Conservation (phyloP, 1,284 basidiomycete genomes). For the Ceratobasidium sp. region DNA sequence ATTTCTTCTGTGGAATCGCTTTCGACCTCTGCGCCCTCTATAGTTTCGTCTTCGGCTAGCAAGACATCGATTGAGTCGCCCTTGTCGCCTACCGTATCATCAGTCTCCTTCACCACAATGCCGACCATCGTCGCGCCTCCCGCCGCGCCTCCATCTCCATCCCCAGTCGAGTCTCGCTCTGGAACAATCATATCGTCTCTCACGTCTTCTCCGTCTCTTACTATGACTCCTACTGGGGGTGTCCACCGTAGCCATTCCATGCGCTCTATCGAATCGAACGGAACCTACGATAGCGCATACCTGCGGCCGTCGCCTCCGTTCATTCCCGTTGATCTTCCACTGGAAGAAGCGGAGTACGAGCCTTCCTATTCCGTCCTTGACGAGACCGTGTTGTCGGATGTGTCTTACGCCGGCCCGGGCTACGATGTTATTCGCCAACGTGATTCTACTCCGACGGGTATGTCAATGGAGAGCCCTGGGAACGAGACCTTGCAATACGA, state of each 20-base stretch:
- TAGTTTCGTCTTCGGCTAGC: slow-evolving; percentile 28
- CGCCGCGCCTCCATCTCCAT: slow-evolving; percentile 47
- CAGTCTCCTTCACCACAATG: slow-evolving; percentile 42
- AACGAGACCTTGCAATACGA: neutral
- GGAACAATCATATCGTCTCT: slow-evolving; percentile 10
- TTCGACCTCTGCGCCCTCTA: slow-evolving; percentile 10
- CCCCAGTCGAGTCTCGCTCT: slow-evolving; percentile 32
- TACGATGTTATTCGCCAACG: slow-evolving; percentile 37
- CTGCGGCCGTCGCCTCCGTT: slow-evolving; percentile 73
- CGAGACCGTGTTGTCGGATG: slow-evolving; percentile 14
- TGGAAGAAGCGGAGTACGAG: slow-evolving; percentile 19
- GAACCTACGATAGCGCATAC: slow-evolving; percentile 77
- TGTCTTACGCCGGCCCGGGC: slow-evolving; percentile 24
- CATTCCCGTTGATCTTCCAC: slow-evolving; percentile 36
- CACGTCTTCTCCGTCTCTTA: neutral
- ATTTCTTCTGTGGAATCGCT: slow-evolving; percentile 22
- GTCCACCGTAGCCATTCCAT: slow-evolving; percentile 19
- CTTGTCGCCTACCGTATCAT: slow-evolving; percentile 26
- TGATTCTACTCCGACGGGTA: slow-evolving; percentile 7
- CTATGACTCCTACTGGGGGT: slow-evolving; percentile 1
- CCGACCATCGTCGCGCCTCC: slow-evolving; percentile 45
- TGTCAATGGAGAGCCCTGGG: neutral
- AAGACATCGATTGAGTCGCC: slow-evolving; percentile 31
- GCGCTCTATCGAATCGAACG: slow-evolving; percentile 50
- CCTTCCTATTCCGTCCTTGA: slow-evolving; percentile 40